Evolutionary conservation across 2,329 filamentous ascomycete species (phyloP).

Genomic region (Stagonosporopsis vannaccii): DNA sequence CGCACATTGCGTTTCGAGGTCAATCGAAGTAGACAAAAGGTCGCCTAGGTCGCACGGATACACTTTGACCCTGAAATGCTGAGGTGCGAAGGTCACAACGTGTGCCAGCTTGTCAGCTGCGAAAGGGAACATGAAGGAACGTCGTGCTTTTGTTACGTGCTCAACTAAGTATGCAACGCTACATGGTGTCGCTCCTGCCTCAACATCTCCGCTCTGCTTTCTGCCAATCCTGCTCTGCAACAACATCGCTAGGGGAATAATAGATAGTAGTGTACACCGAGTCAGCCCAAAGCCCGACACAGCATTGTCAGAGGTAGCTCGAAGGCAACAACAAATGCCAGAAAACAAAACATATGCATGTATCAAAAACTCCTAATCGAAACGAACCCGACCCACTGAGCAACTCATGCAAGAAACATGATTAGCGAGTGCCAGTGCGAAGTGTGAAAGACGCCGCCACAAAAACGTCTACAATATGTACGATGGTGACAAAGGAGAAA

Average conservation of each 20-base stretch:
- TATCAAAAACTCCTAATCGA: conserved; percentile 43
- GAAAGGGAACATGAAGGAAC: conserved; percentile 18
- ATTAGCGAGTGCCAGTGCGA: conserved; percentile 46
- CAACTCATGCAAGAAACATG: conserved; percentile 45
- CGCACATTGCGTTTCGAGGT: background rate
- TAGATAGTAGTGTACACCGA: conserved; percentile 40
- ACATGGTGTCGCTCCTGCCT: conserved; percentile 19
- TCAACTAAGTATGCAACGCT: conserved; percentile 31
- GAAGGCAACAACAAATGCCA: conserved; percentile 25
- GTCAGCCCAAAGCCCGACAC: conserved; percentile 29
- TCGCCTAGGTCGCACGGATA: too few species aligned
- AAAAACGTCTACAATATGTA: conserved; percentile 50
- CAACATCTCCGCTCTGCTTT: conserved; percentile 8
- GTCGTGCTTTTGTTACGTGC: conserved; percentile 39
- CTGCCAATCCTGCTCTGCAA: conserved; percentile 24
- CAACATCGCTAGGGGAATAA: conserved; percentile 22
- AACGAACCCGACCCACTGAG: conserved; percentile 39
- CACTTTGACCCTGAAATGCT: background rate
- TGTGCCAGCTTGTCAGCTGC: background rate
- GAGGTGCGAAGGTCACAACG: background rate
- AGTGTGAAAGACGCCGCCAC: conserved; percentile 38
- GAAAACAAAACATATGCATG: conserved; percentile 43
- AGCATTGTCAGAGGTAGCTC: conserved; percentile 17
- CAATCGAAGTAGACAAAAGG: background rate
- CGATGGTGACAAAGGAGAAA: conserved; percentile 44